Base-by-base conservation (phyloP, 768 basidiomycete genomes). In the Suillus paluster region DNA sequence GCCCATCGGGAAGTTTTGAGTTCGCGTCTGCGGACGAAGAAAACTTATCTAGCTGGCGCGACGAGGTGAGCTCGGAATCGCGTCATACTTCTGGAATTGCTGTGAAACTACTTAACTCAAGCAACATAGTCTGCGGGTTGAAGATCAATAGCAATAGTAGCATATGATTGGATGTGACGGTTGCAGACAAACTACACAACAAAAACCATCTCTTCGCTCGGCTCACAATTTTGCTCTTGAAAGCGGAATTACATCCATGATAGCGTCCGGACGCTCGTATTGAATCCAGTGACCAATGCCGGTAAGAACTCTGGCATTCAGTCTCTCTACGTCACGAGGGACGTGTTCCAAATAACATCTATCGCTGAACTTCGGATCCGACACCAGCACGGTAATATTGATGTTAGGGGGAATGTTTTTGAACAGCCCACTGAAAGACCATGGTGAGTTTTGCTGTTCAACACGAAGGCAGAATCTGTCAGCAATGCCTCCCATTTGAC, bases 261-360 rank as follows among this genome's bases (percentile, higher is more conserved):
- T 63, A 21, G 55, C 57, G 5, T 73, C 65, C 0, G 70, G 72
- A 27, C 66, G 63, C 30, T 73, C 72, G 25, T 33, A 61, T 33
- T 71, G 72, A 21, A 73, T 68, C 65, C 67, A 73, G 48, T 71
- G 72, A 1, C 62, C 62, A 5, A 64, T 63, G 0, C 68, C 67
- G 0, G 65, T 60, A 1, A 73, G 55, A 9, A 58, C 23, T 11
- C 42, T 44, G 19, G n/a, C 42, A 44, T 21, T 10, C 19, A 44
- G 9, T 10, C 42, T n/a, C 19, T 44, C 14, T n/a, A 68, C 56
- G 1, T 34, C 15, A n/a, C 60, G 63, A 17, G 36, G 34, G 30
- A 73, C 12, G 6, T 68, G 55, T 14, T 70, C 59, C 7, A 66
- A 55, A 1, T 9, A 0, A 33, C 62, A 59, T 5, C 57, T 0